Evolutionary conservation across 306 rosid genomes (phyloP).

Genomic region (Vigna radiata): DNA sequence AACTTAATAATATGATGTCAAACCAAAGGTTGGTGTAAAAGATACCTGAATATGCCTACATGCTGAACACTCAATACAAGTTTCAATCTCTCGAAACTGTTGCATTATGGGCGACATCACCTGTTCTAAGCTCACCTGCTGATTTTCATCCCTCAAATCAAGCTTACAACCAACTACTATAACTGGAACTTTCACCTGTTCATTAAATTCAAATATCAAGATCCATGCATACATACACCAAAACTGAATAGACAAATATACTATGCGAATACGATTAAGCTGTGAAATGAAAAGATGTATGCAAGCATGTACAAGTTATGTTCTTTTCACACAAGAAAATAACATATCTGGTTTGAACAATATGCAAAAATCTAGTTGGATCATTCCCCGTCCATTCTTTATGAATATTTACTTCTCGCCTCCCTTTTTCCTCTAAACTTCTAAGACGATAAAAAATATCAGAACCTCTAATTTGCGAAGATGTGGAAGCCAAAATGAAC

Average conservation of each 20-base stretch:
- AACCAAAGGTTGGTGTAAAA: background rate
- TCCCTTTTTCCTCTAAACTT: background rate
- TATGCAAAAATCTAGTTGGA: background rate
- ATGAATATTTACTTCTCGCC: conserved; percentile 2
- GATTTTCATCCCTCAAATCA: conserved; percentile 94
- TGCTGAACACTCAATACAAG: conserved; percentile 98
- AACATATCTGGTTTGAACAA: conserved; percentile 6
- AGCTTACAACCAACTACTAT: conserved; percentile 97
- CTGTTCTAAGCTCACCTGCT: conserved; percentile 88
- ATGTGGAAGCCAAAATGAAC: conserved; percentile 92
- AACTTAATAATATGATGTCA: conserved; percentile 26
- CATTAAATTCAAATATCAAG: conserved; percentile 41
- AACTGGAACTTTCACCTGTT: conserved; percentile 93
- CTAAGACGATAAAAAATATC: background rate
- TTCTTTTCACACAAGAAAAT: background rate
- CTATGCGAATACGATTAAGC: background rate
- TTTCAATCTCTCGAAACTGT: conserved; percentile 98
- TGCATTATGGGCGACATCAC: conserved; percentile 99
- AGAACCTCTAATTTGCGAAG: conserved; percentile 93
- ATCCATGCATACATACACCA: conserved; percentile 32
- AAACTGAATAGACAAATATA: background rate
- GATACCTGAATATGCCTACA: conserved; percentile 91
- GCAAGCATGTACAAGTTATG: background rate
- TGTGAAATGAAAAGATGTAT: background rate
- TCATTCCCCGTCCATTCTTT: conserved; percentile 1